Evolutionary conservation across 768 basidiomycete species (phyloP).

Genomic region (Macrolepiota albuminosa): DNA sequence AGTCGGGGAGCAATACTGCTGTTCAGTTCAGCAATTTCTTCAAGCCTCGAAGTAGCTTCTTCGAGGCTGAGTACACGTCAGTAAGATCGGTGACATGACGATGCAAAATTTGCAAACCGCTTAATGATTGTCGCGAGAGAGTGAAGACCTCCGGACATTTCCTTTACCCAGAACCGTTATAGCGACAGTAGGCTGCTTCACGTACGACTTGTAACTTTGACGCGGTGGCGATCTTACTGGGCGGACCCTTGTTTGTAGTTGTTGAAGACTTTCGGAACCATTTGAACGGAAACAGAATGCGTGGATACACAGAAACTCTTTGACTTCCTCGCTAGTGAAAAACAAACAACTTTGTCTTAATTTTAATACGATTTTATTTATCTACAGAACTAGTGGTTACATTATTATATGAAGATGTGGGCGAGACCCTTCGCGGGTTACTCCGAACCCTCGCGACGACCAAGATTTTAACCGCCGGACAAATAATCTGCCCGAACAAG

Average conservation of each 20-base stretch:
- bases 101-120: constrained; percentile 41
- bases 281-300: background rate
- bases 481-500: no score
- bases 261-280: constrained; percentile 2
- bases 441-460: no score
- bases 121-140: constrained; percentile 81
- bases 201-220: background rate
- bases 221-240: constrained; percentile 5
- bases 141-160: constrained; percentile 53
- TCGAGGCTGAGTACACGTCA: constrained; percentile 54
- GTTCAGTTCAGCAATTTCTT: constrained; percentile 70
- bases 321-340: no score
- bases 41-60: constrained; percentile 90
- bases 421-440: no score
- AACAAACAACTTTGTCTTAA: no score
- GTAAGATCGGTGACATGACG: constrained; percentile 1
- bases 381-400: no score
- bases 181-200: background rate
- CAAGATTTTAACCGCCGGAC: no score
- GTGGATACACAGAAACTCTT: no score
- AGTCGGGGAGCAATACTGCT: constrained; percentile 13
- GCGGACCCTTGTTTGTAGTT: constrained; percentile 8
- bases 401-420: no score
- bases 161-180: background rate
- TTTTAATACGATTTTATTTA: no score